Conservation (phyloP, 768 basidiomycete species). For the Auriscalpium orientale region DNA sequence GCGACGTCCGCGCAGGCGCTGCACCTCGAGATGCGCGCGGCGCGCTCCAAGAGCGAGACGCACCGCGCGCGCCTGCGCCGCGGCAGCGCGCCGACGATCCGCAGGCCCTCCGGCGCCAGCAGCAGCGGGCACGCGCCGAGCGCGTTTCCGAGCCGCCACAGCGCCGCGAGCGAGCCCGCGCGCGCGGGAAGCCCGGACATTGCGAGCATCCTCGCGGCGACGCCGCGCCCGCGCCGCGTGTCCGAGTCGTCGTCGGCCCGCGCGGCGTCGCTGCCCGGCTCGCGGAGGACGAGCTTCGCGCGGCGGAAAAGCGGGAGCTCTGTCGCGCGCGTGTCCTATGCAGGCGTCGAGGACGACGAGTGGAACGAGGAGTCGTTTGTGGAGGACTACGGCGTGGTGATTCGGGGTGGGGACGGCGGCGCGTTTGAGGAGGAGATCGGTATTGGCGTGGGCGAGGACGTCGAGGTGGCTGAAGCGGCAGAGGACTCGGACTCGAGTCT, state of each 20-base stretch:
- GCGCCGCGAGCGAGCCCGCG: neutral
- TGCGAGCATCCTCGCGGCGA: slow-evolving; percentile 21
- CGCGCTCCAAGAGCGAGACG: neutral
- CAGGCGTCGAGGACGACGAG: slow-evolving; percentile 3
- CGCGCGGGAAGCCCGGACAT: slow-evolving; percentile 27
- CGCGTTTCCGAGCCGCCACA: neutral
- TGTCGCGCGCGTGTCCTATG: slow-evolving; percentile 9
- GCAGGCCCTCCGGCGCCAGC: neutral
- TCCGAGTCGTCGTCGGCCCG: slow-evolving; percentile 15
- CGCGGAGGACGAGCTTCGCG: slow-evolving; percentile 14
- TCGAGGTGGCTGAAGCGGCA: slow-evolving; percentile 17
- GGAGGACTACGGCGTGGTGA: slow-evolving; percentile 21
- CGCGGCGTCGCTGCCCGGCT: slow-evolving; percentile 8
- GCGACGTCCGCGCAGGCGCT: slow-evolving; percentile 2
- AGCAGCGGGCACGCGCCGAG: neutral
- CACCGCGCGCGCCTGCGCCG: slow-evolving; percentile 3
- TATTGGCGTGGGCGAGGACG: slow-evolving; percentile 22
- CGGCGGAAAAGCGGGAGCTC: slow-evolving; percentile 18
- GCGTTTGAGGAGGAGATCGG: slow-evolving; percentile 16
- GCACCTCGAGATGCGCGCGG: slow-evolving; percentile 6
- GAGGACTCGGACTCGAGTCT: slow-evolving; percentile 28
- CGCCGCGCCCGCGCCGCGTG: slow-evolving; percentile 23
- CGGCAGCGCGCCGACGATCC: neutral
- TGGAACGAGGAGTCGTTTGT: slow-evolving; percentile 23
- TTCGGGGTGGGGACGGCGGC: slow-evolving; percentile 17